phyloP scores from a whole-genome alignment of 768 basidiomycete genomes.

The Podaxis rugospora region DNA sequence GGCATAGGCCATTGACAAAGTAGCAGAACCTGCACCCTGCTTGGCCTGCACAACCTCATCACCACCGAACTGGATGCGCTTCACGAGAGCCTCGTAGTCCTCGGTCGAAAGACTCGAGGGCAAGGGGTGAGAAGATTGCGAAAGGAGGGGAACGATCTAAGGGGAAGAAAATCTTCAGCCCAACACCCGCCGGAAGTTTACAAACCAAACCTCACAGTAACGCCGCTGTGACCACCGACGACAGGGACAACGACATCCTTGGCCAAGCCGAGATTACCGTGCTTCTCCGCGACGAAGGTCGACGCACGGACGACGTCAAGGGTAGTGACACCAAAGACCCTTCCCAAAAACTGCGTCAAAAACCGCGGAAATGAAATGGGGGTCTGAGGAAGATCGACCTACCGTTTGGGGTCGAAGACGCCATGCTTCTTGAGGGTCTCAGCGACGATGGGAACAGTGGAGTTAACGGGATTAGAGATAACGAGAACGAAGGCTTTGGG shows the following conservation, averaged over 20 bases:
- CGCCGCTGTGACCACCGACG: constrained; percentile 91
- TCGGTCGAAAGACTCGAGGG: constrained; percentile 49
- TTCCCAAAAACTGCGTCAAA: constrained; percentile 23
- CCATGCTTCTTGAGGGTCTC: constrained; percentile 93
- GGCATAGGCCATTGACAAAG: constrained; percentile 95
- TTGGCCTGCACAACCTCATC: constrained; percentile 99
- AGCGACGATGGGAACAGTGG: constrained; percentile 94
- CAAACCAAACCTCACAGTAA: constrained; percentile 55
- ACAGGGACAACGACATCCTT: constrained; percentile 76
- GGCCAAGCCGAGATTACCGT: constrained; percentile 59
- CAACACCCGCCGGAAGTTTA: neutral
- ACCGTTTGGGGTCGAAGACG: constrained; percentile 92
- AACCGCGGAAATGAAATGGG: neutral
- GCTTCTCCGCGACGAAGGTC: constrained; percentile 84
- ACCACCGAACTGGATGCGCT: constrained; percentile 93
- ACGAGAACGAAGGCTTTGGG: constrained; percentile 94
- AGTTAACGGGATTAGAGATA: constrained; percentile 99
- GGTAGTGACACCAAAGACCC: constrained; percentile 96
- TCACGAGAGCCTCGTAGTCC: constrained; percentile 55
- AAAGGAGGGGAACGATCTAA: constrained; percentile 90
- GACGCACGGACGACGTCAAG: constrained; percentile 98
- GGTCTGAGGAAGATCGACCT: constrained; percentile 1
- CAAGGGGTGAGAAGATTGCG: constrained; percentile 79
- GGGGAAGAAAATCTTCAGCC: neutral
- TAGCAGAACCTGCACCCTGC: constrained; percentile 89